Base-by-base conservation (phyloP, 352 stramenopile genomes). In the Nothophytophthora sp. region DNA sequence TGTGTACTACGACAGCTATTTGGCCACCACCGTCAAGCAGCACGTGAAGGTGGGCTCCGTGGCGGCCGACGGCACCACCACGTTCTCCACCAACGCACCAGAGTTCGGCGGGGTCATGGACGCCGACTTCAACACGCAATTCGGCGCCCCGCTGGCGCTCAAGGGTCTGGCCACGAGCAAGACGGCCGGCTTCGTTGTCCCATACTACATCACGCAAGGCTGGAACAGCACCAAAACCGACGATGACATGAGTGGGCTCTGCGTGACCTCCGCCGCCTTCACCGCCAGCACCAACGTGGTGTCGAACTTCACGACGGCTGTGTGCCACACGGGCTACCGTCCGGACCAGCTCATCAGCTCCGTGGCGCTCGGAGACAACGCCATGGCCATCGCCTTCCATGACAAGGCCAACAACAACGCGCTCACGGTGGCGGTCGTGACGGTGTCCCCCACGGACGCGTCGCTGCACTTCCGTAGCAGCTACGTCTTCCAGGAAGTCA, bases 391-490 rank as follows among this genome's bases (percentile, higher is more conserved):
- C 23, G 62, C 63, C 15, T 87, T 89, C 56, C 60, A 80, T 58
- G 70, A 91, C 59, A 47, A 33, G 20, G 55, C 43, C 12, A 86
- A 84, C 56, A 84, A 73, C 65, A 73, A 86, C 49, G 67, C 68
- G 15, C 55, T 89, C 9, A 89, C 77, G 7, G 23, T 81, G 3
- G 55, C 54, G 2, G 70, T 70, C 9, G 62, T 81, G 8, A 63
- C 51, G 2, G 48, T 75, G 15, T 64, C 60, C 18, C 42, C 35
- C 10, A 63, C 49, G 12, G 58, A 65, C n/a, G 61, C 39, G 11
- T 57, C 46, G 4, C 45, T 72, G 6, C 20, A 39, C 38, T 87
- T 89, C 60, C 70, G 59, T 19, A 72, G 47, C 43, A 66, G 40
- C 38, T 86, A 74, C 55, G 69, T 78, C n/a, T 49, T 86, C 32